Percentiles rank a stretch among this genome's conserved stretches.
Evolutionary conservation across 192 early-diverging fungal species (phyloP).

Genomic region (Backusella macrospora): DNA sequence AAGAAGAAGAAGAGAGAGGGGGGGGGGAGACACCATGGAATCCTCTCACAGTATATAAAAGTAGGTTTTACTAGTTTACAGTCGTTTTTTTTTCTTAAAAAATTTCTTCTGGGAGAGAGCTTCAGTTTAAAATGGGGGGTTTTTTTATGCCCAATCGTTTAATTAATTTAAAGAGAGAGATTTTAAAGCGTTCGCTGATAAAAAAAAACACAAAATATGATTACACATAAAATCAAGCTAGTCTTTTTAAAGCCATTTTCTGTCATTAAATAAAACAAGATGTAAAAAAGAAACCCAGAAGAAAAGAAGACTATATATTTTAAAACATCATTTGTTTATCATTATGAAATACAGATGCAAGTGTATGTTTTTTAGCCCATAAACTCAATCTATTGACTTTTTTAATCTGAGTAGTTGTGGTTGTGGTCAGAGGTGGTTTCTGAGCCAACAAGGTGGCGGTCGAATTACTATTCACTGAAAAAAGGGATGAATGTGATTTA

Average conservation of each 20-base stretch:
- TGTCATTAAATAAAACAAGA: neutral
- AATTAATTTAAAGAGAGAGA: too few species aligned
- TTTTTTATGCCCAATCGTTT: too few species aligned
- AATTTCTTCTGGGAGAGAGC: too few species aligned
- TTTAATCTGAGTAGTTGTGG: neutral
- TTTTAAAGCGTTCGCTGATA: too few species aligned
- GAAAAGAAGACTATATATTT: neutral
- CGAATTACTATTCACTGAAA: neutral
- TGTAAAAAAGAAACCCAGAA: too few species aligned
- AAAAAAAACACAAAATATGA: too few species aligned
- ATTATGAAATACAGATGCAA: neutral
- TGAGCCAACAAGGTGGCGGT: neutral
- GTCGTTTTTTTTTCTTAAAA: too few species aligned
- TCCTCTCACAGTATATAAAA: too few species aligned
- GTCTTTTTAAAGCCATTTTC: neutral
- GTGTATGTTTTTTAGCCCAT: slow-evolving; percentile 11
- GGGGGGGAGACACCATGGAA: too few species aligned
- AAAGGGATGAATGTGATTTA: neutral
- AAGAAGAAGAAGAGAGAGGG: too few species aligned
- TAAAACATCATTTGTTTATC: neutral
- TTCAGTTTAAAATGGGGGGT: too few species aligned
- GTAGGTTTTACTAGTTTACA: too few species aligned
- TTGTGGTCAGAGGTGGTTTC: neutral
- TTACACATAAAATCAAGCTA: neutral
- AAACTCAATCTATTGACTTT: neutral